These are phyloP conservation scores for Olyra latifolia DNA, from an alignment of 176 grass and related monocot genomes.

Conservation along the genomic window DNA sequence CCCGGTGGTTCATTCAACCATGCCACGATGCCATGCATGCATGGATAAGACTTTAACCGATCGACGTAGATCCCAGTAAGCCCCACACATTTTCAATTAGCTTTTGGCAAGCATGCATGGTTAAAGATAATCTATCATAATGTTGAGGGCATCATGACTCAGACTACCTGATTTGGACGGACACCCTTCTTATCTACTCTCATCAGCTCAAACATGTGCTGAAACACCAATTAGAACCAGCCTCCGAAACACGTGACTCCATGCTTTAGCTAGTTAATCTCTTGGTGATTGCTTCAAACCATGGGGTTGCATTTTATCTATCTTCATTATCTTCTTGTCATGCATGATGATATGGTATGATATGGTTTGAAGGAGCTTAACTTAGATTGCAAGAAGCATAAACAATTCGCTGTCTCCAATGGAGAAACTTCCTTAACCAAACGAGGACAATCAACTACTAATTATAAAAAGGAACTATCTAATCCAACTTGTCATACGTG, in stretches of 20 bases:
- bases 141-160: constrained; percentile 18
- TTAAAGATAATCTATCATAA: constrained; percentile 44
- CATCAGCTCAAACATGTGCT: neutral
- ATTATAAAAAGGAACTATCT: neutral
- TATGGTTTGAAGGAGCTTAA: neutral
- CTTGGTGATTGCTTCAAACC: constrained; percentile 2
- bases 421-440: neutral
- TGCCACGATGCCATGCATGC: neutral
- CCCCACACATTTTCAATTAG: neutral
- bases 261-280: neutral
- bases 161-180: constrained; percentile 26
- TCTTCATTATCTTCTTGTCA: constrained; percentile 29
- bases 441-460: neutral
- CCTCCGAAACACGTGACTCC: neutral
- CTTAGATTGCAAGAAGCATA: neutral
- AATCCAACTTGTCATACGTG: neutral
- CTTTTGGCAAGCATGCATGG: constrained; percentile 24
- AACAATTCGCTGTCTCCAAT: constrained; percentile 42
- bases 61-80: constrained; percentile 11
- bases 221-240: neutral
- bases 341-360: neutral
- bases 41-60: constrained; percentile 22
- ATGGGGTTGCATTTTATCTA: neutral
- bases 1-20: neutral
- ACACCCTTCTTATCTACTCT: neutral